Percentiles rank a stretch among this genome's conserved stretches.
These are phyloP conservation scores for Aegle marmelos DNA, from an alignment of 345 rosid species.

Conservation along the genomic window DNA sequence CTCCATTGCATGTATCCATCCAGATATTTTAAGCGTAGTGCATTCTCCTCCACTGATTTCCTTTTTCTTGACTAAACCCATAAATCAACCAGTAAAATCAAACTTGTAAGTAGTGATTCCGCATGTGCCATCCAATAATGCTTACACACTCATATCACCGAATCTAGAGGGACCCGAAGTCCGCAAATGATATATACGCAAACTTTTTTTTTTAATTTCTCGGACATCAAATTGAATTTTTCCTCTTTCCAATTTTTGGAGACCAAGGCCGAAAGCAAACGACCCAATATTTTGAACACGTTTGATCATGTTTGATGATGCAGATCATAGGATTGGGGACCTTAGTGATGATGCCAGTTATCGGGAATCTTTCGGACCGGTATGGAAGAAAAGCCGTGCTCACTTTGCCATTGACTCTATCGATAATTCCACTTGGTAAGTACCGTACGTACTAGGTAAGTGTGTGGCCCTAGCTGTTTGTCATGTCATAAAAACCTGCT, in stretches of 20 bases:
- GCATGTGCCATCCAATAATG: not conserved
- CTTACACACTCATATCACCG: not conserved
- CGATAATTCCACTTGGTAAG: conserved; percentile 51
- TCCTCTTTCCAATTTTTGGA: not conserved
- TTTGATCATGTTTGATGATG: not conserved
- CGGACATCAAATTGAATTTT: not conserved
- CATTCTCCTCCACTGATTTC: no score
- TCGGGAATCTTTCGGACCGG: conserved; percentile 58
- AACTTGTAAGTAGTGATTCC: not conserved
- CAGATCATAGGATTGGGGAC: conserved; percentile 64
- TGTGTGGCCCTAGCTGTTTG: not conserved
- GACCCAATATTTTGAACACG: not conserved
- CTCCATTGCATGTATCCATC: no score
- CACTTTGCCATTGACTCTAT: conserved; percentile 49
- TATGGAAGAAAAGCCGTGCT: conserved; percentile 68
- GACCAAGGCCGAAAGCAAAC: not conserved
- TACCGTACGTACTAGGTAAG: not conserved
- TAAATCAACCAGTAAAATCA: no score
- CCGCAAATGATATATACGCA: no score
- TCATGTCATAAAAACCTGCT: no score
- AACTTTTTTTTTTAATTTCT: no score
- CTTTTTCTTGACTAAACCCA: no score
- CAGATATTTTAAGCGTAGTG: no score
- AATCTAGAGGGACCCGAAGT: no score
- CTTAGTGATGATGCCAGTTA: conserved; percentile 51